A percentile compares a stretch with the other conserved stretches of the same genome.
Evolutionary conservation across 2,329 filamentous ascomycete species (phyloP).

Genomic region (Trichoderma sp.): DNA sequence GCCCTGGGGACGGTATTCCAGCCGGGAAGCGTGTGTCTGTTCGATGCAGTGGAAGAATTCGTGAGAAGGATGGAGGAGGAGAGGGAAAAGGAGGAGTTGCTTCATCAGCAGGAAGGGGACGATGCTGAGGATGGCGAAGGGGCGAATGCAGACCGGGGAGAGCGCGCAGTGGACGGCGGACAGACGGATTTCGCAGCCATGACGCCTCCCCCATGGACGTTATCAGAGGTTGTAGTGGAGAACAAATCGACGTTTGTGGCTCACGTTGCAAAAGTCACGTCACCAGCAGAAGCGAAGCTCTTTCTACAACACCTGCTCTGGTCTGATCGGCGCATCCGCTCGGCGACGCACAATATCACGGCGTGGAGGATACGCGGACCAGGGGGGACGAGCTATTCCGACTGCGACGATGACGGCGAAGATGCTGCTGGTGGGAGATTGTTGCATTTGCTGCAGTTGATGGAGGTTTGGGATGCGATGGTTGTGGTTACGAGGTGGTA

Average conservation of each 20-base stretch:
- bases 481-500: conserved; percentile 96
- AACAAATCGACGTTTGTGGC: conserved; percentile 88
- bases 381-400: conserved; percentile 63
- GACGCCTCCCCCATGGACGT: conserved; percentile 60
- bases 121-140: conserved; percentile 24
- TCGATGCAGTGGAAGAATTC: conserved; percentile 82
- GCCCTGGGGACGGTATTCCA: conserved; percentile 67
- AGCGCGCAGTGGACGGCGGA: conserved; percentile 20
- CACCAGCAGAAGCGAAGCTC: conserved; percentile 66
- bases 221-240: conserved; percentile 73
- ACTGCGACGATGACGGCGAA: conserved; percentile 96
- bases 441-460: conserved; percentile 87
- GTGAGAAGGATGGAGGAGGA: conserved; percentile 43
- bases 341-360: conserved; percentile 91
- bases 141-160: conserved; percentile 20
- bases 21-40: conserved; percentile 78
- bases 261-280: conserved; percentile 67
- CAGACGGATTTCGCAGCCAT: conserved; percentile 27
- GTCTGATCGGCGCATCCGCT: conserved; percentile 79
- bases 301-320: conserved; percentile 74
- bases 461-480: conserved; percentile 90
- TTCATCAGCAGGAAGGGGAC: conserved; percentile 25
- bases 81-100: conserved; percentile 24
- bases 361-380: conserved; percentile 78
- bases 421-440: conserved; percentile 83